Evolutionary conservation across 2,329 filamentous ascomycete species (phyloP), one percentile per base, ranked within the genome.

Genomic region (Curvularia eragrostidis): DNA sequence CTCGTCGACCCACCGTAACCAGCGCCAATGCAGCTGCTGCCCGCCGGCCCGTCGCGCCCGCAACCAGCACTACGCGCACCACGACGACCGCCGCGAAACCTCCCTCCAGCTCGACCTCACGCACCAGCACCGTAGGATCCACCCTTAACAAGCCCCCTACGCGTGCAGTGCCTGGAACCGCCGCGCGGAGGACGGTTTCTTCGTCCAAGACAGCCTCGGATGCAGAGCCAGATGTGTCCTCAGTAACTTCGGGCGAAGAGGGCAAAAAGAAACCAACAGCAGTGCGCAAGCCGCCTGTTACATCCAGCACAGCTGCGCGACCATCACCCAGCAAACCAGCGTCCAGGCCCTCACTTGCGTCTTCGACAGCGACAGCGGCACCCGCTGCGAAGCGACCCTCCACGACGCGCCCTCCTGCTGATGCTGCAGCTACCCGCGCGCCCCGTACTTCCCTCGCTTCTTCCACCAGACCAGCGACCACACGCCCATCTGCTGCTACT

Each of bases 101-200:
- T 7, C 58, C 60, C 26, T 39, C 66, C 36, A 66, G 59, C 61
- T 54, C 71, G 5, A 66, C 71, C 7, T 58, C 65, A n/a, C 70
- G 74, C 44, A 62, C 68, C 5, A 63, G 67, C 28, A 63, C 68
- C 3, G 51, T 60, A 2, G 74, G 68, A 9, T 70, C 69, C 7
- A 73, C 69, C 56, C 57, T 76, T 62, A 77, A 67, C 66, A 77
- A 75, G 64, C 71, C 74, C 15, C 70, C 74, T 41, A 75, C 73
- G 62, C 74, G 74, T 62, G 71, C 73, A 7, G 61, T 64, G 7
- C 53, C 71, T 0, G 66, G 67, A 13, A 65, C 73, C 10, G 51
- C 64, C 2, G 68, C 64, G 21, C 57, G 72, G 24, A 64, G 71
- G 47, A 59, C 70, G 1, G 63, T 64, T 5, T 44, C 67, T 55